Evolutionary conservation across 2,329 filamentous ascomycete species (phyloP).

Genomic region (Westerdykella ornata): DNA sequence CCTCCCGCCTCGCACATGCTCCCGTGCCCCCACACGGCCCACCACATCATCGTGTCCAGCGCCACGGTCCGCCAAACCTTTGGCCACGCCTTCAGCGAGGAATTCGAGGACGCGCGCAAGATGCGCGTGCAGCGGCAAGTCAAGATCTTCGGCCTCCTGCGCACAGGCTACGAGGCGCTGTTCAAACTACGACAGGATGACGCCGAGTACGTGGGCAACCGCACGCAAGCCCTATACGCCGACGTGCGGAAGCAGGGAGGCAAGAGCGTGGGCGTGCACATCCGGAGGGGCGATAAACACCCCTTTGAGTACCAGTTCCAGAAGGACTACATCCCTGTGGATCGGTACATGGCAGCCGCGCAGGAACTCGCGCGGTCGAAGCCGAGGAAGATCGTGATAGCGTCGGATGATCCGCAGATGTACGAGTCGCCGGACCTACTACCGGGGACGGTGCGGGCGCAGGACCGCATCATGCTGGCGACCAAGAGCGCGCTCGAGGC

Average conservation of each 20-base stretch:
- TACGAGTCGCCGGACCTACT: constrained; percentile 60
- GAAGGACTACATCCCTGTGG: constrained; percentile 69
- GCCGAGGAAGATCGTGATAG: constrained; percentile 52
- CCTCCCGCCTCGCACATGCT: constrained; percentile 70
- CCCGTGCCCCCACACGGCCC: constrained; percentile 69
- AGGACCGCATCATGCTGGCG: constrained; percentile 70
- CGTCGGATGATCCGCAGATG: constrained; percentile 75
- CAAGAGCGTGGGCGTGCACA: constrained; percentile 64
- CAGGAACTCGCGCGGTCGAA: constrained; percentile 30
- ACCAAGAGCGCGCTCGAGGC: constrained; percentile 51
- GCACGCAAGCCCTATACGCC: constrained; percentile 51
- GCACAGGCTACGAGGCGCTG: constrained; percentile 64
- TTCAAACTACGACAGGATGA: constrained; percentile 65
- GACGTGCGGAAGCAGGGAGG: constrained; percentile 43
- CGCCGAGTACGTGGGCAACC: constrained; percentile 55
- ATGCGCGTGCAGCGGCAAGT: constrained; percentile 49
- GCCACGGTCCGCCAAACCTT: constrained; percentile 61
- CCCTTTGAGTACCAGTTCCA: constrained; percentile 71
- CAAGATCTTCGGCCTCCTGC: constrained; percentile 61
- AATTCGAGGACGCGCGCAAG: constrained; percentile 47
- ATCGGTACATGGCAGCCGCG: constrained; percentile 58
- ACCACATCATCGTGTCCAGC: constrained; percentile 66
- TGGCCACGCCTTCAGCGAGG: constrained; percentile 51
- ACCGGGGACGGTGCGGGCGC: constrained; percentile 50
- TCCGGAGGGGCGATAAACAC: constrained; percentile 73